Evolutionary conservation across 2,329 filamentous ascomycete species (phyloP).

Genomic region (Raffaelea albimanens): DNA sequence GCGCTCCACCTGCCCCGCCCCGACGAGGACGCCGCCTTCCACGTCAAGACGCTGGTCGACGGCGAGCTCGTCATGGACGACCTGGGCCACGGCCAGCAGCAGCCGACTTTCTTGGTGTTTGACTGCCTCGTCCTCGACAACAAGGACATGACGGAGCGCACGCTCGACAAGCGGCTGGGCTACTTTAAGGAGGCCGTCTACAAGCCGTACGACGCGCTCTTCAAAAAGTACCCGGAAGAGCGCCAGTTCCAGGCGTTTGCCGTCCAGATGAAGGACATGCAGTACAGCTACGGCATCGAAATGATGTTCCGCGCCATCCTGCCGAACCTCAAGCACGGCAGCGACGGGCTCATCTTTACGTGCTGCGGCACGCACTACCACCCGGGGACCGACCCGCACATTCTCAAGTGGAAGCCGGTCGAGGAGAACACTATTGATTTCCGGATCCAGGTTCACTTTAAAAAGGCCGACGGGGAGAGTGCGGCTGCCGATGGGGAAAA

Average conservation of each 20-base stretch:
- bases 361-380: slow-evolving; percentile 79
- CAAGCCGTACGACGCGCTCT: slow-evolving; percentile 56
- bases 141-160: slow-evolving; percentile 64
- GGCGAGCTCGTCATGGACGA: slow-evolving; percentile 87
- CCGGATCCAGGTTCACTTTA: slow-evolving; percentile 65
- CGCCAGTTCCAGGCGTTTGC: slow-evolving; percentile 64
- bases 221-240: slow-evolving; percentile 60
- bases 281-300: slow-evolving; percentile 78
- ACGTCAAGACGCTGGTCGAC: slow-evolving; percentile 75
- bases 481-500: background rate
- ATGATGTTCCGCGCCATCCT: slow-evolving; percentile 88
- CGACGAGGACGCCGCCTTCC: slow-evolving; percentile 51
- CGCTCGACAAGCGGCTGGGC: slow-evolving; percentile 79
- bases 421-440: slow-evolving; percentile 95
- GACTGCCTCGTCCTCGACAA: slow-evolving; percentile 81
- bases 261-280: slow-evolving; percentile 80
- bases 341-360: slow-evolving; percentile 97
- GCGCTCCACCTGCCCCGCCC: slow-evolving; percentile 73
- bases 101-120: slow-evolving; percentile 83
- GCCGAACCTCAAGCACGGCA: slow-evolving; percentile 78
- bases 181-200: slow-evolving; percentile 75
- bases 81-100: slow-evolving; percentile 54
- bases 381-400: slow-evolving; percentile 84
- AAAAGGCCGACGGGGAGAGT: slow-evolving; percentile 49
- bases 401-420: slow-evolving; percentile 96